Conservation (phyloP, 176 grass and related monocot species). For the Chloris gayana region DNA sequence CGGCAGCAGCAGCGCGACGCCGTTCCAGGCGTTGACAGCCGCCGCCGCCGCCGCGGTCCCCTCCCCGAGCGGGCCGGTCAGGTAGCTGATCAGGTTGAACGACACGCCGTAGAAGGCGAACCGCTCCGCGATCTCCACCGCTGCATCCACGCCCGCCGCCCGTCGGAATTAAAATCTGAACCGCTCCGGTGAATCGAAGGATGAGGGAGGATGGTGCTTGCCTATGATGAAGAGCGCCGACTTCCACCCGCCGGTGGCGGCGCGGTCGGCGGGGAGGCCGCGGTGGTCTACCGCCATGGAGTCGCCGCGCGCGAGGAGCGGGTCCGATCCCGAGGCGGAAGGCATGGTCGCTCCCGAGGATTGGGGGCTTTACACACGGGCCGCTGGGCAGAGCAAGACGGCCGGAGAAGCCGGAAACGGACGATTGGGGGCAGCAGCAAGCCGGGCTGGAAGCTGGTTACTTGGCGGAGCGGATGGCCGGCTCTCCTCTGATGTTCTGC, state of each 20-base stretch:
- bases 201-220: neutral
- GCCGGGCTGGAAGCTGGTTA: too few species aligned
- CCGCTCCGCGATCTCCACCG: conserved; percentile 61
- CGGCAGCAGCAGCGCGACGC: too few species aligned
- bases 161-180: neutral
- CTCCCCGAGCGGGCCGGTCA: conserved; percentile 59
- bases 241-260: too few species aligned
- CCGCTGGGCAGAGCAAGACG: neutral
- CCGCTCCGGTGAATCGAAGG: neutral
- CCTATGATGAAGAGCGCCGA: too few species aligned
- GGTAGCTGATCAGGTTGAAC: conserved; percentile 62
- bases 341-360: conserved; percentile 32
- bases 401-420: too few species aligned
- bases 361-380: too few species aligned
- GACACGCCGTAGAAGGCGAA: conserved; percentile 59
- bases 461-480: too few species aligned
- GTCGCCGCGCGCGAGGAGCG: conserved; percentile 30
- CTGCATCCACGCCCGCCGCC: too few species aligned
- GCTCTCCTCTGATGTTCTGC: too few species aligned
- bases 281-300: conserved; percentile 47
- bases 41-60: conserved; percentile 50
- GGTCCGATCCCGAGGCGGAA: conserved; percentile 23
- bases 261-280: conserved; percentile 53
- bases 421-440: too few species aligned
- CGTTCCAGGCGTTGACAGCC: too few species aligned